Evolutionary conservation across 805 yeast genomes (phyloP).

Genomic region (Blastobotrys attinorum): DNA sequence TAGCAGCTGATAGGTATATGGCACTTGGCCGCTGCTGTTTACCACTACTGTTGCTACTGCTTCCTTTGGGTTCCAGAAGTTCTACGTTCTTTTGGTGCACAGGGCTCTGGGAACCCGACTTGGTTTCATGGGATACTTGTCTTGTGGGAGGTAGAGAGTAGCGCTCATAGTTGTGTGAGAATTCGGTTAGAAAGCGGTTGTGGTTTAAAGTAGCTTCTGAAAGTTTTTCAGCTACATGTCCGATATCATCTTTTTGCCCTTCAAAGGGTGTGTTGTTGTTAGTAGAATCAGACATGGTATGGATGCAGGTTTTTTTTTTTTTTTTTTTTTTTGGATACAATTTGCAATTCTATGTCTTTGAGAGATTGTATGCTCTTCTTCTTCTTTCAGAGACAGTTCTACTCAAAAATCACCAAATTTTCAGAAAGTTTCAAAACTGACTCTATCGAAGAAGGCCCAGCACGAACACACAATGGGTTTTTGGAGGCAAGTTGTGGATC

Average conservation of each 20-base stretch:
- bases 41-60: not conserved
- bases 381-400: no score
- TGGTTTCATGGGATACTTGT: constrained; percentile 11
- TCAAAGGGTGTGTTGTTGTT: no score
- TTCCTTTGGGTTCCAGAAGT: not conserved
- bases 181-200: constrained; percentile 22
- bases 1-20: constrained; percentile 6
- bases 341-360: no score
- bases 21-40: constrained; percentile 9
- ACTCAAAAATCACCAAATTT: no score
- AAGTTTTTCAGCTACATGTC: constrained; percentile 15
- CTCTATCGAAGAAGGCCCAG: no score
- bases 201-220: constrained; percentile 17
- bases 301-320: not conserved
- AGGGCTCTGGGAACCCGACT: not conserved
- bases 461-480: no score
- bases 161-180: constrained; percentile 25
- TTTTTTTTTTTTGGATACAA: no score
- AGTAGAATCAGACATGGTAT: no score
- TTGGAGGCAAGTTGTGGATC: no score
- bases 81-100: not conserved
- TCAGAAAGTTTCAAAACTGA: no score
- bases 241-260: constrained; percentile 3
- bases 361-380: no score
- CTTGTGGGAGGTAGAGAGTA: constrained; percentile 26